phyloP scores from a whole-genome alignment of 345 rosid species.

The Isatis tinctoria region DNA sequence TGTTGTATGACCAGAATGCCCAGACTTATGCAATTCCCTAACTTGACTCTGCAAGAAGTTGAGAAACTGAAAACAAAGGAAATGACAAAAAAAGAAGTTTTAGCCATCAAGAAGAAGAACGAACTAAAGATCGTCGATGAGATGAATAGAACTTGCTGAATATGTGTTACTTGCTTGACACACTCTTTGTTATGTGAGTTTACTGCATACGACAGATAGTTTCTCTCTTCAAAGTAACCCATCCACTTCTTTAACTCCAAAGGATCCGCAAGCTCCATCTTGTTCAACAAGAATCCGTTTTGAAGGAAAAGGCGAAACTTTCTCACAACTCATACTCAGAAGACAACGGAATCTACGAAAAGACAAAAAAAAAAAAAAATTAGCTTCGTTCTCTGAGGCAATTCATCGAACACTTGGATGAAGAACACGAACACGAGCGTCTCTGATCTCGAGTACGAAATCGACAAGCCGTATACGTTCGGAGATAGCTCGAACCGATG shows the following conservation, averaged over 20 bases:
- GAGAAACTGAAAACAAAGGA: conserved; percentile 52
- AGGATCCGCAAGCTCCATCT: conserved; percentile 64
- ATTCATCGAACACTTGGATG: too few relatives aligned
- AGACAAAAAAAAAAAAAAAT: background rate
- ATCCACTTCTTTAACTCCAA: conserved; percentile 57
- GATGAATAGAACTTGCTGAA: background rate
- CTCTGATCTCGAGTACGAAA: conserved; percentile 53
- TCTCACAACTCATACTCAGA: conserved; percentile 50
- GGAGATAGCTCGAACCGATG: conserved; percentile 58
- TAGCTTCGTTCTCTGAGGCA: too few relatives aligned
- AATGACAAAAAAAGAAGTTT: background rate
- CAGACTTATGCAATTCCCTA: conserved; percentile 49
- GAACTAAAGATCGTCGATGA: background rate
- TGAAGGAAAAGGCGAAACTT: conserved; percentile 20
- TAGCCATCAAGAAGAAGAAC: background rate
- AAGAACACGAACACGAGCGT: too few relatives aligned
- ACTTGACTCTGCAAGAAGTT: conserved; percentile 67
- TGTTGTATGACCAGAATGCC: conserved; percentile 40
- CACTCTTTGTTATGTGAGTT: conserved; percentile 75
- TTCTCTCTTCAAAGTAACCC: conserved; percentile 41
- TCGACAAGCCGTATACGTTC: conserved; percentile 64
- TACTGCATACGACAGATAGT: conserved; percentile 43
- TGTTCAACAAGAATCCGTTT: conserved; percentile 57
- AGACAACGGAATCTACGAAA: conserved; percentile 42
- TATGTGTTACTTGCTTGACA: conserved; percentile 51